A percentile compares a stretch with the other conserved stretches of the same genome.
phyloP scores from a whole-genome alignment of 75 land plant species.

The Ceratopteris richardii region DNA sequence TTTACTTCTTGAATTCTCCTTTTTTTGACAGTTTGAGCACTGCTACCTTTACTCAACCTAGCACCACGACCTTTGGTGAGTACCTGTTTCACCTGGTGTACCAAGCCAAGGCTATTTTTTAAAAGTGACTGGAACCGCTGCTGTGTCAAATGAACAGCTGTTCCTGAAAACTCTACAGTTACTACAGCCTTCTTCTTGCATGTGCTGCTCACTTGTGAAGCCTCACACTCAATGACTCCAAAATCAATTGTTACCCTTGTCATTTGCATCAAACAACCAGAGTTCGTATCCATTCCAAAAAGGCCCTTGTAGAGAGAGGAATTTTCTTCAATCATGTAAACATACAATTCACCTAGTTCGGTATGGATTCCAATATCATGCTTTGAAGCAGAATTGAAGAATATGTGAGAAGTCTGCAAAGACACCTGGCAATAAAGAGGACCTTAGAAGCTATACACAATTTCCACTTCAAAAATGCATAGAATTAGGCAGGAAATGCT shows the following conservation, averaged over 20 bases:
- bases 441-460: background rate
- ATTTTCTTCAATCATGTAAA: conserved; percentile 72
- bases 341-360: conserved; percentile 78
- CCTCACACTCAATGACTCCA: conserved; percentile 59
- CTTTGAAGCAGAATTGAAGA: conserved; percentile 61
- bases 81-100: conserved; percentile 37
- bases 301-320: conserved; percentile 42
- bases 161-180: conserved; percentile 61
- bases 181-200: conserved; percentile 15
- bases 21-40: conserved; percentile 22
- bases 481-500: background rate
- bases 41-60: conserved; percentile 19
- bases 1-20: conserved; percentile 44
- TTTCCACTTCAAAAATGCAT: background rate
- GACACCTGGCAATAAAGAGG: conserved; percentile 44
- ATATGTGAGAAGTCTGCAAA: conserved; percentile 88
- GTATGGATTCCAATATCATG: conserved; percentile 51
- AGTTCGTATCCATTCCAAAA: conserved; percentile 66
- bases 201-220: background rate
- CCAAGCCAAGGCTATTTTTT: conserved; percentile 37
- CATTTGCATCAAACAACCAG: conserved; percentile 63
- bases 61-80: conserved; percentile 22
- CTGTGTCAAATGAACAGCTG: conserved; percentile 48
- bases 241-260: conserved; percentile 68
- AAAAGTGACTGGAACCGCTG: conserved; percentile 62